Percentiles rank a stretch among this genome's conserved stretches.
Conservation (phyloP, 2,329 filamentous ascomycete genomes). For the Teratosphaeria zuluensis region DNA sequence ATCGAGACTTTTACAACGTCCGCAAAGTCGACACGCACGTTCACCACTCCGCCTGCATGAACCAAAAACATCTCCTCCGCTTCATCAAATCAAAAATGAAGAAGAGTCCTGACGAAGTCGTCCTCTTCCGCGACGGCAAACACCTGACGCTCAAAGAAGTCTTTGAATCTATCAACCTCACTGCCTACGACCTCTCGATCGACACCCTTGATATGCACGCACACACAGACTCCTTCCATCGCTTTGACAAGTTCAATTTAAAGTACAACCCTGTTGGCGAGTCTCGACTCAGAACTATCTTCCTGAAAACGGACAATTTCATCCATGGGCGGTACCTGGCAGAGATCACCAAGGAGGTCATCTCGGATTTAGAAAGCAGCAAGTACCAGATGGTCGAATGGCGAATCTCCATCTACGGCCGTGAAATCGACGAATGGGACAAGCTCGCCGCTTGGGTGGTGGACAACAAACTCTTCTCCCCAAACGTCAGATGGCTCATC, state of each 20-base stretch:
- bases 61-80: conserved; percentile 92
- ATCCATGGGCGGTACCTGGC: conserved; percentile 92
- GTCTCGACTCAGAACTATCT: conserved; percentile 91
- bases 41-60: conserved; percentile 98
- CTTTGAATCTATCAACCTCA: conserved; percentile 94
- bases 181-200: conserved; percentile 94
- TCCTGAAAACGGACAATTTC: conserved; percentile 96
- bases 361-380: conserved; percentile 91
- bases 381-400: conserved; percentile 99
- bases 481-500: conserved; percentile 94
- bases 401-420: conserved; percentile 95
- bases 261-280: conserved; percentile 98
- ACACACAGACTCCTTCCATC: conserved; percentile 94
- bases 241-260: conserved; percentile 98
- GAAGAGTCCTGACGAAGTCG: conserved; percentile 88
- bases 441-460: conserved; percentile 95
- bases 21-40: conserved; percentile 98
- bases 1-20: conserved; percentile 98
- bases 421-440: conserved; percentile 89
- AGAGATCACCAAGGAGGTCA: conserved; percentile 96
- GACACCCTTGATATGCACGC: conserved; percentile 99
- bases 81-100: conserved; percentile 99
- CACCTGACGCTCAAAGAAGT: conserved; percentile 85
- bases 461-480: conserved; percentile 95
- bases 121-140: conserved; percentile 85